Conservation (phyloP, 768 basidiomycete genomes). For the Agaricus blazei region DNA sequence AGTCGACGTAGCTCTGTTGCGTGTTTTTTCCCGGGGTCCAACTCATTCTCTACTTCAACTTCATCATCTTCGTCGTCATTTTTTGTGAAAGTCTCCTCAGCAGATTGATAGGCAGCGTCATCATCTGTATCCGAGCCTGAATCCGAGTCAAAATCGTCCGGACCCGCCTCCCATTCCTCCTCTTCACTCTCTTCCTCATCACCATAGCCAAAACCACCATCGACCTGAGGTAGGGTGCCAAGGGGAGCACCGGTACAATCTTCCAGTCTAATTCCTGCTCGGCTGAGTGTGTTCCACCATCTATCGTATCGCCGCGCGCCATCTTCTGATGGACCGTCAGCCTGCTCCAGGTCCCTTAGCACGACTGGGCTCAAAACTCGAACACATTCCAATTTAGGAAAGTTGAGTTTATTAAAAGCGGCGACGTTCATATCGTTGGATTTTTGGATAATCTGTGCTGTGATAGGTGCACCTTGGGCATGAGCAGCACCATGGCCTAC, state of each 20-base stretch:
- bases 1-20: slow-evolving; percentile 38
- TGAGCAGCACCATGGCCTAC: slow-evolving; percentile 44
- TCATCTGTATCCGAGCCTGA: slow-evolving; percentile 13
- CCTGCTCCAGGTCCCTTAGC: slow-evolving; percentile 52
- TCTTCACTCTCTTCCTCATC: slow-evolving; percentile 25
- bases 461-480: slow-evolving; percentile 37
- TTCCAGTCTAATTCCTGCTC: slow-evolving; percentile 54
- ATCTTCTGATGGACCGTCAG: slow-evolving; percentile 40
- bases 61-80: slow-evolving; percentile 24
- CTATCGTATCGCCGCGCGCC: slow-evolving; percentile 57
- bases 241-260: slow-evolving; percentile 70
- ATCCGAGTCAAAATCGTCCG: slow-evolving; percentile 21
- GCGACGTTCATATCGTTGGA: slow-evolving; percentile 65
- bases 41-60: slow-evolving; percentile 17
- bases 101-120: slow-evolving; percentile 6
- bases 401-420: slow-evolving; percentile 46
- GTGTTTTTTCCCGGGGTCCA: slow-evolving; percentile 15
- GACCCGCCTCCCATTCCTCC: slow-evolving; percentile 24
- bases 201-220: slow-evolving; percentile 22
- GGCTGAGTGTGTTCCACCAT: slow-evolving; percentile 57
- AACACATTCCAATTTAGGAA: slow-evolving; percentile 57
- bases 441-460: slow-evolving; percentile 38
- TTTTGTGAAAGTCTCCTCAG: slow-evolving; percentile 8
- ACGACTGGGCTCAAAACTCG: slow-evolving; percentile 53
- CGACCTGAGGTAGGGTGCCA: slow-evolving; percentile 43